phyloP scores from a whole-genome alignment of 805 yeast species.

The Candida boidinii region DNA sequence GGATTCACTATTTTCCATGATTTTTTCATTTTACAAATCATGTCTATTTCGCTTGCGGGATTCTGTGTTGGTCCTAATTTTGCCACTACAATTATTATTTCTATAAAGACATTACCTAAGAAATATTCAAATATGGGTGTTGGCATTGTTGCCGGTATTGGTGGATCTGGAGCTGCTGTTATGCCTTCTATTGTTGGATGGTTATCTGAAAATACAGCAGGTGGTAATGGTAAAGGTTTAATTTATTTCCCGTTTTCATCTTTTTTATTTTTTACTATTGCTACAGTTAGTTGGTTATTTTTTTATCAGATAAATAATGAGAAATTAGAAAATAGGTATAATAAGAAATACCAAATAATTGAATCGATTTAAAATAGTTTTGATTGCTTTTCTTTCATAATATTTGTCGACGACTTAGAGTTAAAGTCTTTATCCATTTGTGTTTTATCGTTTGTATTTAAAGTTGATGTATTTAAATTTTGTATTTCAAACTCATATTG shows the following conservation, averaged over 20 bases:
- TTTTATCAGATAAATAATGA: constrained; percentile 14
- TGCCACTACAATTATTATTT: constrained; percentile 63
- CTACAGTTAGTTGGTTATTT: constrained; percentile 18
- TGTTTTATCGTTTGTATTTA: too few relatives aligned
- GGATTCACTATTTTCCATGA: constrained; percentile 23
- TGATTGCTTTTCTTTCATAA: too few relatives aligned
- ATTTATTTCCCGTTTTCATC: constrained; percentile 21
- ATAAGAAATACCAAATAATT: too few relatives aligned
- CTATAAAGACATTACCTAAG: constrained; percentile 54
- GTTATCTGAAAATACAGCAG: constrained; percentile 23
- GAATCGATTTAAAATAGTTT: too few relatives aligned
- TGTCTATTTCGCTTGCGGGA: constrained; percentile 34
- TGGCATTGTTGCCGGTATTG: constrained; percentile 69
- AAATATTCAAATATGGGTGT: constrained; percentile 56
- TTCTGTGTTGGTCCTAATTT: constrained; percentile 45
- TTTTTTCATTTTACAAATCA: constrained; percentile 19
- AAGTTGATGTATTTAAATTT: too few relatives aligned
- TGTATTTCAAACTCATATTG: too few relatives aligned
- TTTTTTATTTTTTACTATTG: constrained; percentile 13
- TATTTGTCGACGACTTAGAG: too few relatives aligned
- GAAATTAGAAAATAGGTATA: constrained; percentile 7
- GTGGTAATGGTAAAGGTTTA: constrained; percentile 17
- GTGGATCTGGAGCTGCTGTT: constrained; percentile 78
- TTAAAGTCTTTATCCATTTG: too few relatives aligned
- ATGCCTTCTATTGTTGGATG: constrained; percentile 60